A percentile compares a stretch with the other conserved stretches of the same genome.
phyloP scores from a whole-genome alignment of 2,329 filamentous ascomycete genomes.

The Immersiporthe knoxdaviesiana region DNA sequence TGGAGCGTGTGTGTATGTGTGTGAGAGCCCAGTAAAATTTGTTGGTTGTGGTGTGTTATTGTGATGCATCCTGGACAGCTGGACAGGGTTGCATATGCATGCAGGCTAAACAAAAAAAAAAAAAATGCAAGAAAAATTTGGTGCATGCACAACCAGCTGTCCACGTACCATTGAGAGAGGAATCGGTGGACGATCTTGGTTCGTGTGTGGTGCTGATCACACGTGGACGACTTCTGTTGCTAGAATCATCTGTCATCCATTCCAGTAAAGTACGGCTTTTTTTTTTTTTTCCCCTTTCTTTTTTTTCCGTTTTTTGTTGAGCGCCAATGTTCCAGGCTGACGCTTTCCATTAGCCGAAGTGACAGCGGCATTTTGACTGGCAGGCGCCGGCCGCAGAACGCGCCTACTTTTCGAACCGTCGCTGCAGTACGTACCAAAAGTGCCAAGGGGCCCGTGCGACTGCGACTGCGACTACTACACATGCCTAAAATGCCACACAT shows the following conservation, averaged over 20 bases:
- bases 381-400: constrained; percentile 11
- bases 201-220: not conserved
- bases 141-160: constrained; percentile 6
- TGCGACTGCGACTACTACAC: constrained; percentile 11
- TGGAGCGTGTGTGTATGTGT: no score
- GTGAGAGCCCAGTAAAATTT: not conserved
- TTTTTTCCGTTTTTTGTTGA: not conserved
- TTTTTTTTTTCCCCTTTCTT: not conserved
- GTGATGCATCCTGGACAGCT: constrained; percentile 6
- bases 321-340: not conserved
- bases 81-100: constrained; percentile 1
- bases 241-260: constrained; percentile 6
- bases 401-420: constrained; percentile 13
- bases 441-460: constrained; percentile 12
- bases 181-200: not conserved
- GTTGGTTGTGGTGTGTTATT: not conserved
- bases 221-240: not conserved
- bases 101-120: not conserved
- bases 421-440: not conserved
- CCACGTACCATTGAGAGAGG: not conserved
- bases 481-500: constrained; percentile 14
- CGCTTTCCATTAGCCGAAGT: not conserved
- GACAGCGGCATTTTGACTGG: constrained; percentile 1
- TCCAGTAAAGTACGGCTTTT: not conserved
- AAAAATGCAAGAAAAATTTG: not conserved